phyloP scores from a whole-genome alignment of 2,329 filamentous ascomycete genomes.

The Cladophialophora chaetospira region DNA sequence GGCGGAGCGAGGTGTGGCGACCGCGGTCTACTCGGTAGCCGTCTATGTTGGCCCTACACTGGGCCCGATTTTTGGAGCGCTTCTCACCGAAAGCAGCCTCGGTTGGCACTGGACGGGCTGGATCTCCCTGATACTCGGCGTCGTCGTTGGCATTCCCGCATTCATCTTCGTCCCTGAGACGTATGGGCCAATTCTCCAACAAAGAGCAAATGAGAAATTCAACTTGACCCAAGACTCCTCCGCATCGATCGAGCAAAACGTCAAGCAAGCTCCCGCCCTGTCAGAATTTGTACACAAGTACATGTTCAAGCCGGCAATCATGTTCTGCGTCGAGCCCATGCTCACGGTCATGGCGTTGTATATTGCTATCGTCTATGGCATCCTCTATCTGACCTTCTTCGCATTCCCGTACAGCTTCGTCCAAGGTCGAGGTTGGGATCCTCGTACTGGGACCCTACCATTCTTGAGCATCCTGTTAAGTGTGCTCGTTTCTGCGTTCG shows the following conservation, averaged over 20 bases:
- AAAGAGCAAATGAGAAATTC: conserved; percentile 30
- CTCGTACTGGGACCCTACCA: conserved; percentile 71
- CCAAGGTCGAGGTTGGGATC: conserved; percentile 72
- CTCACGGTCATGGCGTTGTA: conserved; percentile 75
- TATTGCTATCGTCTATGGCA: conserved; percentile 76
- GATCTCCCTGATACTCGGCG: conserved; percentile 51
- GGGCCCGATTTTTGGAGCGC: conserved; percentile 61
- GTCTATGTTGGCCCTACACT: conserved; percentile 43
- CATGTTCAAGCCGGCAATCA: conserved; percentile 61
- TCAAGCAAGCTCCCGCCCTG: conserved; percentile 18
- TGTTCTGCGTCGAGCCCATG: conserved; percentile 70
- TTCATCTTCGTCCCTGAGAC: conserved; percentile 28
- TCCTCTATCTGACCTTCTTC: conserved; percentile 88
- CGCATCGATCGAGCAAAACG: conserved; percentile 24
- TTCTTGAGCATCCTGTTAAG: conserved; percentile 72
- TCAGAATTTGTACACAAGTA: conserved; percentile 22
- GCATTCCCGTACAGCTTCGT: conserved; percentile 83
- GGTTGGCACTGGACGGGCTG: conserved; percentile 45
- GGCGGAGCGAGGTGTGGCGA: conserved; percentile 63
- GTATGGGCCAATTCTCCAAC: conserved; percentile 35
- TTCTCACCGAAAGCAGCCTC: conserved; percentile 45
- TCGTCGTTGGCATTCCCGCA: conserved; percentile 24
- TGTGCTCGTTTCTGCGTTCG: conserved; percentile 57
- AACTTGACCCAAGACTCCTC: conserved; percentile 2
- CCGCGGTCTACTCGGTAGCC: conserved; percentile 62